phyloP scores from a whole-genome alignment of 768 basidiomycete genomes.

The Pulveroboletus sp. region DNA sequence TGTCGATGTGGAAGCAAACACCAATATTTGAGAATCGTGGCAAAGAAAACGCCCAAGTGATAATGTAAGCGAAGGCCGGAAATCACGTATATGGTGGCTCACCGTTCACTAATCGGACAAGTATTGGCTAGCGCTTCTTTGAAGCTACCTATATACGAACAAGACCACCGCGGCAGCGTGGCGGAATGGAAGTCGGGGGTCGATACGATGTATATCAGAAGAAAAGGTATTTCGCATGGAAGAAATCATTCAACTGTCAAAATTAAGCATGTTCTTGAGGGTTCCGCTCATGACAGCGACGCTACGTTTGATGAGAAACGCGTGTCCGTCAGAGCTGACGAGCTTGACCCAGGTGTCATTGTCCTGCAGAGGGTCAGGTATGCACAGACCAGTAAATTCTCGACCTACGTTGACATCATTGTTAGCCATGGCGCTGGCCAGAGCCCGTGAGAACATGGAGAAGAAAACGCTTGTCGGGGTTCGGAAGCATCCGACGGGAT shows the following conservation, averaged over 20 bases:
- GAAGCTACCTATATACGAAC: slow-evolving; percentile 58
- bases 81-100: slow-evolving; percentile 14
- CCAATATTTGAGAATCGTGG: not conserved
- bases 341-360: slow-evolving; percentile 69
- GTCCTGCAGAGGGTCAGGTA: slow-evolving; percentile 10
- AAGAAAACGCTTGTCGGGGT: slow-evolving; percentile 9
- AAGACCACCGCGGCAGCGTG: slow-evolving; percentile 8
- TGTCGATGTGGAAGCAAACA: slow-evolving; percentile 17
- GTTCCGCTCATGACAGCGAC: slow-evolving; percentile 78
- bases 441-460: slow-evolving; percentile 20
- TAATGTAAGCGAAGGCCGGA: slow-evolving; percentile 1
- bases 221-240: slow-evolving; percentile 3
- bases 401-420: slow-evolving; percentile 19
- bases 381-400: no score
- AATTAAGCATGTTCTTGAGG: slow-evolving; percentile 75
- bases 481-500: slow-evolving; percentile 7
- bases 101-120: slow-evolving; percentile 72
- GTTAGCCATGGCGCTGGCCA: slow-evolving; percentile 15
- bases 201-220: slow-evolving; percentile 7
- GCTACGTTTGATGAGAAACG: slow-evolving; percentile 72
- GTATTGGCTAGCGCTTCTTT: slow-evolving; percentile 69
- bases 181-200: slow-evolving; percentile 8
- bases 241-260: slow-evolving; percentile 48
- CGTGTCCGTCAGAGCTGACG: slow-evolving; percentile 73
- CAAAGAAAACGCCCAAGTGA: not conserved